Evolutionary conservation across 169 alveolate genomes (phyloP), one percentile per base, ranked within the genome.

Genomic region (Cryptosporidium felis): DNA sequence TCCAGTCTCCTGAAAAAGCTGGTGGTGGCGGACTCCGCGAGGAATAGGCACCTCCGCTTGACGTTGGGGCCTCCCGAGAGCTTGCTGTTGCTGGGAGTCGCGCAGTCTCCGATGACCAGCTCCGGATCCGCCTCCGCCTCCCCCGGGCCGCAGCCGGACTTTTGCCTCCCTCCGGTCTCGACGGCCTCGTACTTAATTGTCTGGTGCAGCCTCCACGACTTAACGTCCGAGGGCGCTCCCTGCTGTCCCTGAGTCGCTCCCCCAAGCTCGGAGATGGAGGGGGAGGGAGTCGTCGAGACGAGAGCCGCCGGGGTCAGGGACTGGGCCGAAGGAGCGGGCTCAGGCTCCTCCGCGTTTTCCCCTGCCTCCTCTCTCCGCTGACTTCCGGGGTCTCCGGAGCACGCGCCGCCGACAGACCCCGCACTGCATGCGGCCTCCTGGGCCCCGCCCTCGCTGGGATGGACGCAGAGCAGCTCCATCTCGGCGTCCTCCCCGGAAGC

Each of bases 1-100:
- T 94, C 97, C 28, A 94, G 91, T 28, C 97, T 91, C 45, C 97
- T 80, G 53, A 94, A 94, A 80, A 94, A 94, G 23, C 96, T 91
- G 6, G 95, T 93, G 6, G 94, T 82, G 81, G 88, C 88, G 38
- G 93, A 94, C 79, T 94, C 97, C 10, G 94, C 92, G 81, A 92
- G 80, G 49, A 94, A 94, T 45, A 94, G 89, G 21, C 92, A 82
- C 12, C 94, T 49, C n/a, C 85, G 45, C 21, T 65, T 65, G 21
- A 41, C 30, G 44, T 42, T 41, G 1, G 5, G 3, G 32, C 47
- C 28, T 16, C 59, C 49, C 12, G 62, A 45, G n/a, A 65, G 81
- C 21, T 45, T 65, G 41, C 5, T 44, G 36, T 65, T 65, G 10
- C 36, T 65, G 23, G 62, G 62, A 46, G 62, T 65, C 1, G 85